phyloP scores from a whole-genome alignment of 2,329 filamentous ascomycete species.

The Onygenales sp. region DNA sequence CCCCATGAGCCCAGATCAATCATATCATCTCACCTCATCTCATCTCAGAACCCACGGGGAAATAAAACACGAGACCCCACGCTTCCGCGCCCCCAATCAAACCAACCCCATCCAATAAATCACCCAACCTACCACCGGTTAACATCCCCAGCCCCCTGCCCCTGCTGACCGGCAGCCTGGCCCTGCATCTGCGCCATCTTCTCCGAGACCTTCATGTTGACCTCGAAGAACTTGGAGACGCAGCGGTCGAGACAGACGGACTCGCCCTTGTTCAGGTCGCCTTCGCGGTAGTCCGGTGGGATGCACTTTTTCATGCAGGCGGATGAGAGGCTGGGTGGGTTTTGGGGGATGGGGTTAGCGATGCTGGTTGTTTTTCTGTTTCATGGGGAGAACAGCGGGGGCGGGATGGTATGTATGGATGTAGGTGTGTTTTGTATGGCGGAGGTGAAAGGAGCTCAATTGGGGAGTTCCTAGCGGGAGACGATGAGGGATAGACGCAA shows the following conservation, averaged over 20 bases:
- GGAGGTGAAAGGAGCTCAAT: background rate
- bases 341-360: background rate
- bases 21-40: too few relatives aligned
- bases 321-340: conserved; percentile 56
- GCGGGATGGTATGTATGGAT: background rate
- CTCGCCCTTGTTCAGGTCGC: conserved; percentile 97
- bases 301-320: conserved; percentile 93
- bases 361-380: background rate
- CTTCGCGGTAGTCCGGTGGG: conserved; percentile 84
- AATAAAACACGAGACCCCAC: too few relatives aligned
- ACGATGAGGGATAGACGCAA: background rate
- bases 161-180: conserved; percentile 61
- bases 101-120: too few relatives aligned
- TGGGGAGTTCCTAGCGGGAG: too few relatives aligned
- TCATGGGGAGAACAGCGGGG: background rate
- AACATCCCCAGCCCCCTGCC: conserved; percentile 8
- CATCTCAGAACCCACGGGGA: too few relatives aligned
- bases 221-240: conserved; percentile 96
- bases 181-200: conserved; percentile 96
- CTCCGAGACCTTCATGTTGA: conserved; percentile 95
- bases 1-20: too few relatives aligned
- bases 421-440: background rate
- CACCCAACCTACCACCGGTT: too few relatives aligned
- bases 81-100: too few relatives aligned
- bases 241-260: conserved; percentile 97